These are phyloP conservation scores for Chytriomyces sp. DNA, from an alignment of 192 early-diverging fungal species.

Conservation along the genomic window DNA sequence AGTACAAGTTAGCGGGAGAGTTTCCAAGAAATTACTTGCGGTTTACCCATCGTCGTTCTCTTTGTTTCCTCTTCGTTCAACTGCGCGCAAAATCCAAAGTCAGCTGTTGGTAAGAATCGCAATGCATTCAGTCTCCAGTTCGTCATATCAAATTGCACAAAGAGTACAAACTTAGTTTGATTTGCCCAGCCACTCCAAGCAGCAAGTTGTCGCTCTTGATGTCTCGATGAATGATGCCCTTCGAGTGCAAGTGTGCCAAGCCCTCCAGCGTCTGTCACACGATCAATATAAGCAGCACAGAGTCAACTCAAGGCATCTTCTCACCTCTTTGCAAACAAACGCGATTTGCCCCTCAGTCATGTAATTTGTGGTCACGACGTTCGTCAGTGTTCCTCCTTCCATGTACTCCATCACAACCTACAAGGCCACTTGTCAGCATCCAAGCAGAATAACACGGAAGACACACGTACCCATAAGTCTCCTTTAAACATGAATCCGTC, in stretches of 20 bases:
- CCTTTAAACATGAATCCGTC: conserved; percentile 77
- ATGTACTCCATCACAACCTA: conserved; percentile 89
- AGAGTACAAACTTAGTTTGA: conserved; percentile 67
- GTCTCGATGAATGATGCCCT: conserved; percentile 75
- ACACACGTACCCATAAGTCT: conserved; percentile 72
- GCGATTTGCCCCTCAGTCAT: conserved; percentile 96
- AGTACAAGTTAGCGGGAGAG: neutral
- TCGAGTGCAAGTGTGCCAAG: conserved; percentile 66
- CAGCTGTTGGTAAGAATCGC: conserved; percentile 61
- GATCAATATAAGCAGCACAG: neutral
- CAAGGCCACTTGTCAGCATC: neutral
- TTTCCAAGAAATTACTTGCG: neutral
- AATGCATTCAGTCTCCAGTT: conserved; percentile 16
- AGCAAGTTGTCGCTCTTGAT: conserved; percentile 73
- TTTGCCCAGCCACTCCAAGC: conserved; percentile 70
- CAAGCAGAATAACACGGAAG: neutral
- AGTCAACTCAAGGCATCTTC: neutral
- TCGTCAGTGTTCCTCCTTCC: conserved; percentile 88
- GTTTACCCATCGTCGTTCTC: conserved; percentile 59
- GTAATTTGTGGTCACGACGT: conserved; percentile 75
- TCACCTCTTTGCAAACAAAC: conserved; percentile 87
- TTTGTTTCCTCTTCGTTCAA: conserved; percentile 82
- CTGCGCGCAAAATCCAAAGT: conserved; percentile 96
- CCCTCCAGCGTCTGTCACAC: conserved; percentile 59
- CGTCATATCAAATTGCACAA: neutral